phyloP scores from a whole-genome alignment of 176 grass and related monocot genomes.

The Oryza longistaminata region DNA sequence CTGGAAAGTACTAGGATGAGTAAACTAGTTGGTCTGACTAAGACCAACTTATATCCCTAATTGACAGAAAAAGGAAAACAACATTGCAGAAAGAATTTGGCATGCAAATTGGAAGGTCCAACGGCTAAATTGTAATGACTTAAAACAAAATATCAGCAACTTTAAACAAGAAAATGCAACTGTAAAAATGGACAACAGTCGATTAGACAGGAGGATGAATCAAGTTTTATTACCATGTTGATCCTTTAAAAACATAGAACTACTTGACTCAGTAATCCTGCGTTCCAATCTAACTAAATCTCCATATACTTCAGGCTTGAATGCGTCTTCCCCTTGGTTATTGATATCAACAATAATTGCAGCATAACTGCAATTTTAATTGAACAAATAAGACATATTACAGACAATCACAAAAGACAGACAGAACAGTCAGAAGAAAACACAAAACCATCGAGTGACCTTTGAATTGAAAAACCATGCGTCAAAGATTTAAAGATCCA shows the following conservation, averaged over 20 bases:
- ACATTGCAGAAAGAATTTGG: not conserved
- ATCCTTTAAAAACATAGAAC: constrained; percentile 73
- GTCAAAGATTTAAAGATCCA: constrained; percentile 5
- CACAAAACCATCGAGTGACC: not conserved
- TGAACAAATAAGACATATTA: constrained; percentile 28
- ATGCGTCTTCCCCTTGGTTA: constrained; percentile 86
- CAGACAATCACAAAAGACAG: constrained; percentile 15
- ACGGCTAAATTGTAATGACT: not conserved
- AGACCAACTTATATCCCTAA: not conserved
- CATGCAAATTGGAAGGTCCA: constrained; percentile 9
- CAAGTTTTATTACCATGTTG: constrained; percentile 57
- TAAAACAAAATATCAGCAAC: not conserved
- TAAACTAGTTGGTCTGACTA: not conserved
- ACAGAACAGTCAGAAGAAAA: constrained; percentile 8
- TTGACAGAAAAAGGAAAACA: not conserved
- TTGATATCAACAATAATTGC: constrained; percentile 70
- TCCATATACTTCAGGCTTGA: constrained; percentile 78
- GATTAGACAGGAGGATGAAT: constrained; percentile 14
- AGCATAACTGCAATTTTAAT: constrained; percentile 65
- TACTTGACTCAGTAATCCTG: constrained; percentile 71
- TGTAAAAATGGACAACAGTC: not conserved
- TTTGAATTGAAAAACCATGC: not conserved
- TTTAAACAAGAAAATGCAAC: not conserved
- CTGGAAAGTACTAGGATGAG: not conserved
- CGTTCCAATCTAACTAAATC: constrained; percentile 75